Percentiles rank a stretch among this genome's conserved stretches.
Evolutionary conservation across 768 basidiomycete species (phyloP).

Genomic region (Calocera cornea): DNA sequence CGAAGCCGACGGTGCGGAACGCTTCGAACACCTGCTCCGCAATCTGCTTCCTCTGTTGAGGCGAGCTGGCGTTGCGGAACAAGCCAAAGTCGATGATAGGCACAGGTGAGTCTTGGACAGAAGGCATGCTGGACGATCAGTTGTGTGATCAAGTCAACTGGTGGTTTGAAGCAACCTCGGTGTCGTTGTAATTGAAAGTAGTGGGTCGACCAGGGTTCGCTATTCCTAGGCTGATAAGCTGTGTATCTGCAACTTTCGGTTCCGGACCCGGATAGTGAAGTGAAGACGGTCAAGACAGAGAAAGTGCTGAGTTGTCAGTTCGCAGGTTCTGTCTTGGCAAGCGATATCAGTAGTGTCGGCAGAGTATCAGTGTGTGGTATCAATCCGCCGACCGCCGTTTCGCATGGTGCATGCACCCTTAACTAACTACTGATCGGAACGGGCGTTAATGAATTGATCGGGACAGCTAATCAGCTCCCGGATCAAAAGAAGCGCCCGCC

Average conservation of each 20-base stretch:
- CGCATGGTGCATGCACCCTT: background rate
- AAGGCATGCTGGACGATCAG: background rate
- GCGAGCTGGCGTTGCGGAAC: background rate
- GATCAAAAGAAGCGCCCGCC: background rate
- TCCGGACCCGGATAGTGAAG: too few relatives aligned
- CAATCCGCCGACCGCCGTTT: too few relatives aligned
- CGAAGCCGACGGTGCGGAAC: slow-evolving; percentile 29
- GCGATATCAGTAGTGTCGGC: too few relatives aligned
- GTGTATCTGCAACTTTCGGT: background rate
- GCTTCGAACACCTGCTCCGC: slow-evolving; percentile 8
- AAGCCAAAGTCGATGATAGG: slow-evolving; percentile 2
- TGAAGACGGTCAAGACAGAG: too few relatives aligned
- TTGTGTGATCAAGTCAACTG: background rate
- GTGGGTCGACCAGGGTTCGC: background rate
- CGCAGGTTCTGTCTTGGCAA: too few relatives aligned
- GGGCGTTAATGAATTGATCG: background rate
- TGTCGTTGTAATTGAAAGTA: too few relatives aligned
- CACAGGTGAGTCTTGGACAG: background rate
- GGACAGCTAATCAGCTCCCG: background rate
- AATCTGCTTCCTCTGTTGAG: slow-evolving; percentile 1
- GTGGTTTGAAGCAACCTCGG: too few relatives aligned
- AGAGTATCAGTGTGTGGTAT: too few relatives aligned
- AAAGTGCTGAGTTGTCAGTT: too few relatives aligned
- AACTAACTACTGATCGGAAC: background rate
- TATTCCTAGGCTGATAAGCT: background rate